Percentiles rank a stretch among this genome's conserved stretches.
These are phyloP conservation scores for Cladorrhinum sp. DNA, from an alignment of 2,329 filamentous ascomycete genomes.

Conservation along the genomic window DNA sequence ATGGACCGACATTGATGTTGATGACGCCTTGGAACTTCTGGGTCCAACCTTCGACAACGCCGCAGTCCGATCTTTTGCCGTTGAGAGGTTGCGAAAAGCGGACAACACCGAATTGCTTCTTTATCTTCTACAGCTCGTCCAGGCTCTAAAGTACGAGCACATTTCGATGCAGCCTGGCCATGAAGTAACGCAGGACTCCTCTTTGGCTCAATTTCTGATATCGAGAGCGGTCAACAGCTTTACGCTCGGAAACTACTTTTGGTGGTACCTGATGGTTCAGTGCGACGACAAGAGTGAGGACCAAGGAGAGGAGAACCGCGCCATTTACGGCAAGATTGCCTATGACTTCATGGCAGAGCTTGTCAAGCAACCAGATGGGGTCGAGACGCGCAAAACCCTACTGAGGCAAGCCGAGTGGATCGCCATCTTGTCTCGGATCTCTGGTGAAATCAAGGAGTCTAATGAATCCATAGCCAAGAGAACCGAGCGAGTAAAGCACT, in stretches of 20 bases:
- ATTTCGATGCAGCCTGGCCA: conserved; percentile 61
- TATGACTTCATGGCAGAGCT: conserved; percentile 95
- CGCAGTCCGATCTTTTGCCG: conserved; percentile 86
- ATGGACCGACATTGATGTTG: conserved; percentile 96
- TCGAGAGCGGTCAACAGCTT: conserved; percentile 84
- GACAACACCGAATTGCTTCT: conserved; percentile 88
- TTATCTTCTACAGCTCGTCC: conserved; percentile 90
- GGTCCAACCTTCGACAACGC: conserved; percentile 89
- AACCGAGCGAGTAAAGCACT: conserved; percentile 78
- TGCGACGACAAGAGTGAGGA: conserved; percentile 80
- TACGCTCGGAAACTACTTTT: conserved; percentile 87
- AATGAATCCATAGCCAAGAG: conserved; percentile 76
- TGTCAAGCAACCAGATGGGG: conserved; percentile 66
- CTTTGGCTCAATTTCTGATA: conserved; percentile 84
- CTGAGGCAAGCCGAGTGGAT: conserved; percentile 87
- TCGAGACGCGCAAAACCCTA: conserved; percentile 71
- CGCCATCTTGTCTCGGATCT: conserved; percentile 81
- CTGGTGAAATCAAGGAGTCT: conserved; percentile 80
- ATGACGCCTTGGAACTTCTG: conserved; percentile 90
- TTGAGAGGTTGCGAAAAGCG: conserved; percentile 85
- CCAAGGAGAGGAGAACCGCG: conserved; percentile 70
- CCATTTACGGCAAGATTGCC: conserved; percentile 87
- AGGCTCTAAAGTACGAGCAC: conserved; percentile 91
- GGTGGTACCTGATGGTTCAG: conserved; percentile 99
- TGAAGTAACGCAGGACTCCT: conserved; percentile 70